Conservation (phyloP, 495 filamentous ascomycete species). For the Pyrenopolyporus hunteri region DNA sequence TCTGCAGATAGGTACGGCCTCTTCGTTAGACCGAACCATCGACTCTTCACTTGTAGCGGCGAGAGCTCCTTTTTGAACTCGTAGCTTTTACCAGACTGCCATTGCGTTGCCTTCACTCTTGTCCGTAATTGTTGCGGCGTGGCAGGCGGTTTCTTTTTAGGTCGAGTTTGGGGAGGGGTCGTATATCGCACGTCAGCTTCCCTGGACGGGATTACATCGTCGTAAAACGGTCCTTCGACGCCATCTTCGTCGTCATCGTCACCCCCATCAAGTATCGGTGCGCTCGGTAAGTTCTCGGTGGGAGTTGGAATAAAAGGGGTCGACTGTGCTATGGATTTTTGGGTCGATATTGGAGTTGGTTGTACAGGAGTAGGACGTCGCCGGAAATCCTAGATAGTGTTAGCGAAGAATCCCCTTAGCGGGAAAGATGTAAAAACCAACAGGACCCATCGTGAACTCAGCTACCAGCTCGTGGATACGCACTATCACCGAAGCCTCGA, state of each 20-base stretch:
- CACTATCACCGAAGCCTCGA: constrained; percentile 18
- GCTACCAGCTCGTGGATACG: constrained; percentile 27
- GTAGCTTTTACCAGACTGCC: constrained; percentile 33
- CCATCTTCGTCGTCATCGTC: not conserved
- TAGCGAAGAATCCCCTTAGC: not conserved
- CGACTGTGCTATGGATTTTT: not conserved
- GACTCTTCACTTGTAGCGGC: constrained; percentile 15
- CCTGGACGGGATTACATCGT: not conserved
- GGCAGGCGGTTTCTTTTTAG: constrained; percentile 2
- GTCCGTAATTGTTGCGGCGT: constrained; percentile 25
- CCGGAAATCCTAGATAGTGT: constrained; percentile 25
- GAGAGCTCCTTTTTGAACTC: constrained; percentile 12
- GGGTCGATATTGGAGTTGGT: not conserved
- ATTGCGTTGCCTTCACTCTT: constrained; percentile 30
- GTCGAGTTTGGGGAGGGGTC: not conserved
- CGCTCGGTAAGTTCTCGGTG: constrained; percentile 3
- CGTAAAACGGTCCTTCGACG: not conserved
- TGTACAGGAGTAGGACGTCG: not conserved
- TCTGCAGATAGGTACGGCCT: constrained; percentile 45
- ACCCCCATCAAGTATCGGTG: not conserved
- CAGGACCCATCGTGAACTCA: constrained; percentile 18
- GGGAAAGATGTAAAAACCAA: constrained; percentile 10
- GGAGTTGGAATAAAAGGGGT: constrained; percentile 7
- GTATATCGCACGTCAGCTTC: no score
- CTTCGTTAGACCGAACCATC: constrained; percentile 20